These are phyloP conservation scores for Withania somnifera DNA, from an alignment of 305 asterid genomes.

Conservation along the genomic window DNA sequence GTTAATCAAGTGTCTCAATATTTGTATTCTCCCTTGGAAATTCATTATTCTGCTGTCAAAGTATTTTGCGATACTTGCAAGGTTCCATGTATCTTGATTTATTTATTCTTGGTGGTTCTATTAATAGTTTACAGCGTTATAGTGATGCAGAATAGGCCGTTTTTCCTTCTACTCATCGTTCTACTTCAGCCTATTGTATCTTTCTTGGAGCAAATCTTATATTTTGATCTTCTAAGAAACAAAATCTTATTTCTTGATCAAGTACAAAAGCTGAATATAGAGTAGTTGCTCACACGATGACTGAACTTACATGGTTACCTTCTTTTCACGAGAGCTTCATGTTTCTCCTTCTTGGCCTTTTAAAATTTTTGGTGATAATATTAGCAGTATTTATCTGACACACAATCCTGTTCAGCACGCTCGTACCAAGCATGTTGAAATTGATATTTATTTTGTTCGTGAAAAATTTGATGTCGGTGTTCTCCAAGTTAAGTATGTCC, in stretches of 20 bases:
- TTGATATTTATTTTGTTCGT: no score
- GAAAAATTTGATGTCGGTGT: rapidly evolving
- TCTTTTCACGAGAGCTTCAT: not conserved
- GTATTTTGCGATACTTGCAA: not conserved
- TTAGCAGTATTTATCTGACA: not conserved
- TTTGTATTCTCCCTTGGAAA: not conserved
- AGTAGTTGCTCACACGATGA: not conserved
- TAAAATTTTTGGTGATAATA: not conserved
- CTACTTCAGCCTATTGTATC: not conserved
- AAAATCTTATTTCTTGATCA: no score
- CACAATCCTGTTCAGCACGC: not conserved
- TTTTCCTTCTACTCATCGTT: not conserved
- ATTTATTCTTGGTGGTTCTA: not conserved
- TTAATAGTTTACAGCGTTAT: not conserved
- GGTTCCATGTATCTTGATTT: not conserved
- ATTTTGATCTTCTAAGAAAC: not conserved
- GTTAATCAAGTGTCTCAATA: not conserved
- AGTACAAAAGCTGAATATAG: no score
- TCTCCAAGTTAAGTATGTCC: not conserved
- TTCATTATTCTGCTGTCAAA: not conserved
- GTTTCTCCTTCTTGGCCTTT: not conserved
- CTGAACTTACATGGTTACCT: not conserved
- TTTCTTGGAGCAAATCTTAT: not conserved
- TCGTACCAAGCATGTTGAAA: no score
- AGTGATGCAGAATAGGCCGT: not conserved